Evolutionary conservation across 495 filamentous ascomycete species (phyloP).

Genomic region (Annulohypoxylon maeteangense): DNA sequence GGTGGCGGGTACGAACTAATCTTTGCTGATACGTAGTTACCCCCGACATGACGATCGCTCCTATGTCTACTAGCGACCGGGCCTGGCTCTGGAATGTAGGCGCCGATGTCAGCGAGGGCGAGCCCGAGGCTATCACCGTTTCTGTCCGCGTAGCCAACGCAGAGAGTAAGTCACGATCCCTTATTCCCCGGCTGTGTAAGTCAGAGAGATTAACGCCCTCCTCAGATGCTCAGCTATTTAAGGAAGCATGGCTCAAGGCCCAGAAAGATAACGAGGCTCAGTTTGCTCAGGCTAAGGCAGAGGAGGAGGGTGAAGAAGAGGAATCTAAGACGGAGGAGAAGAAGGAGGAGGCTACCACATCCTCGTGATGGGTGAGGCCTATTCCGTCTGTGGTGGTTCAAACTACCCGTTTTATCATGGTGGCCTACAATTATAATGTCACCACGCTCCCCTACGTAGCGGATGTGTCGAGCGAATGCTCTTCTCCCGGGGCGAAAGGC

Average conservation of each 20-base stretch:
- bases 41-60: conserved; percentile 97
- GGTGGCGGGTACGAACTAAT: conserved; percentile 3
- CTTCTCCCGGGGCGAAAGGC: conserved; percentile 7
- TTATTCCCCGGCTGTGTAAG: conserved; percentile 31
- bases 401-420: background rate
- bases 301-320: conserved; percentile 43
- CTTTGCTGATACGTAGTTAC: conserved; percentile 70
- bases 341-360: conserved; percentile 43
- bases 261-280: conserved; percentile 95
- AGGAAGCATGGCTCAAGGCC: conserved; percentile 97
- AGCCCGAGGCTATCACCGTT: conserved; percentile 94
- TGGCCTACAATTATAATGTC: conserved; percentile 9
- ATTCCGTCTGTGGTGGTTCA: conserved; percentile 7
- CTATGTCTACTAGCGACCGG: conserved; percentile 96
- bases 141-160: conserved; percentile 98
- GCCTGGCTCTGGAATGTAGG: conserved; percentile 99
- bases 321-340: conserved; percentile 44
- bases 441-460: conserved; percentile 14
- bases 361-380: conserved; percentile 32
- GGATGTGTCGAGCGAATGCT: conserved; percentile 3
- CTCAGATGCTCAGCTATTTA: conserved; percentile 94
- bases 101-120: conserved; percentile 97
- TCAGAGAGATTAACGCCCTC: conserved; percentile 8
- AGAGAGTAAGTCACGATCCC: conserved; percentile 75
- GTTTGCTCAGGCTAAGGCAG: conserved; percentile 66